Evolutionary conservation across 768 basidiomycete species (phyloP), one percentile per base, ranked within the genome.

Genomic region (Xerocomus spinulosus): DNA sequence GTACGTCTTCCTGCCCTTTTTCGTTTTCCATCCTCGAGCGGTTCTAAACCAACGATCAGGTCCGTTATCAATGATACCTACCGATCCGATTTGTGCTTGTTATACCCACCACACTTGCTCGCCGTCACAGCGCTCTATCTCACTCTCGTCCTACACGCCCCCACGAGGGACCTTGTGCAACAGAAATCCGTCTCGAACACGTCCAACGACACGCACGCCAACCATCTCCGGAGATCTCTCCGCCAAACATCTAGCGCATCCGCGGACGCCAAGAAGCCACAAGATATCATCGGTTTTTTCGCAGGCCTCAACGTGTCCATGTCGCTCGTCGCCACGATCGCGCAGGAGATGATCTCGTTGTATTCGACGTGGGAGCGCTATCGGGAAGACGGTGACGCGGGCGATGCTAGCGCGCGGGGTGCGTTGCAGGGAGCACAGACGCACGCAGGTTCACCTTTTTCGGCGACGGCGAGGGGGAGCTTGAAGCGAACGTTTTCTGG

Each of bases 1-100:
- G 95, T 92, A 62, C 25, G 1, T 14, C 8, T 12, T 3, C 13
- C 0, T 66, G 3, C 9, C 23, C 33, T 15, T n/a, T 6, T 17
- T 18, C 34, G 14, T 17, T 26, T 2, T 0, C 23, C 14, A 7
- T 9, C 4, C 17, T 9, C 13, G 9, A 17, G 48, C 44, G 20
- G 30, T 24, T 48, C 46, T 35, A 13, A 30, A 15, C 15, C 1
- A 26, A 24, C 13, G 14, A n/a, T 15, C 52, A 96, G 93, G 90
- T 93, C 92, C 63, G 82, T 97, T 62, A 81, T 99, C 61, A 99
- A 98, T 69, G 95, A 98, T 66, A 92, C 89, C 0, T 97, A 92
- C 61, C 82, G 94, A 44, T 93, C 91, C 5, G 89, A 94, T 46
- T 73, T 99, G 17, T 92, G 91, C 61, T 81, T 99, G n/a, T 68